A percentile compares a stretch with the other conserved stretches of the same genome.
Conservation (phyloP, 192 early-diverging fungal species). For the Oehlia diaphana region DNA sequence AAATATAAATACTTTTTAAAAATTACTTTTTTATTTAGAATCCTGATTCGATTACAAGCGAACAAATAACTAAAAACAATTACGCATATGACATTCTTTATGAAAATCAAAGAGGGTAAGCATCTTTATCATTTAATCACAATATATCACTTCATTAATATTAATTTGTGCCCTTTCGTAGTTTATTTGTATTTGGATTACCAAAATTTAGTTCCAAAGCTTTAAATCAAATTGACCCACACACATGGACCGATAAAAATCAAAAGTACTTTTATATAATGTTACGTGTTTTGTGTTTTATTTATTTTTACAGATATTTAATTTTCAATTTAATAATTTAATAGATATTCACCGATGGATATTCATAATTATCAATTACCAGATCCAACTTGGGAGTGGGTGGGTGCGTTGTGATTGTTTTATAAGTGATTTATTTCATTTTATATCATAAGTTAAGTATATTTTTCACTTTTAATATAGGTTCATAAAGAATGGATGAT, state of each 20-base stretch:
- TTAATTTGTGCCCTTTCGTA: background rate
- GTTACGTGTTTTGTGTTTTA: background rate
- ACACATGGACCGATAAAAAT: conserved; percentile 51
- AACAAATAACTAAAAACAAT: background rate
- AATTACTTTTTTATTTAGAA: background rate
- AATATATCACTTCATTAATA: background rate
- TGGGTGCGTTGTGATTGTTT: conserved; percentile 37
- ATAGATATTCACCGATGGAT: conserved; percentile 50
- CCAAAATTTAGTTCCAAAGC: conserved; percentile 56
- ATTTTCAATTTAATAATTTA: background rate
- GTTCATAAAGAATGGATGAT: conserved; percentile 54
- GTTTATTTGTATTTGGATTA: conserved; percentile 36
- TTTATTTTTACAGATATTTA: background rate
- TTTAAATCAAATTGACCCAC: conserved; percentile 53
- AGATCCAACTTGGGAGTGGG: conserved; percentile 61
- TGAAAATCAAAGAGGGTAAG: conserved; percentile 47
- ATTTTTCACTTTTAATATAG: conserved; percentile 16
- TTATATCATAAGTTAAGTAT: background rate
- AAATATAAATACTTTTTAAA: background rate
- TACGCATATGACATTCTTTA: conserved; percentile 43
- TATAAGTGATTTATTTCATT: background rate
- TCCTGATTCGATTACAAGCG: background rate
- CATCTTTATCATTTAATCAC: background rate
- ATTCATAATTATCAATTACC: conserved; percentile 47
- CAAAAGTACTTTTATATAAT: conserved; percentile 33